These are phyloP conservation scores for Debaryomycetaceae sp. DNA, from an alignment of 1,139 yeast species.

Conservation along the genomic window DNA sequence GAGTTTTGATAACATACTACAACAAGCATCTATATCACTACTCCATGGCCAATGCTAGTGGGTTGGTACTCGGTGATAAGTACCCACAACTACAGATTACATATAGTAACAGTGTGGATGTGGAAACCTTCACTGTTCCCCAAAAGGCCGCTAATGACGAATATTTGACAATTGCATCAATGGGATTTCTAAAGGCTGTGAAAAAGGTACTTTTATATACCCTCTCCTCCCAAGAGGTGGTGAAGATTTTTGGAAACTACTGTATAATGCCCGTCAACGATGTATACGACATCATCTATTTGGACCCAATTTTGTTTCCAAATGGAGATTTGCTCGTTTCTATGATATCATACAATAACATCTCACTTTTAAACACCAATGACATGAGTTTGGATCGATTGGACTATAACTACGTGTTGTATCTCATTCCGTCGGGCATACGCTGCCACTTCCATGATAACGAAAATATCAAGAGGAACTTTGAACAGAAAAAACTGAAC, in stretches of 20 bases:
- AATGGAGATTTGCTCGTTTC: constrained; percentile 48
- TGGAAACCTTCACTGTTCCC: constrained; percentile 25
- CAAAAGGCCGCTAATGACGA: constrained; percentile 13
- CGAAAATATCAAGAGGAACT: constrained; percentile 34
- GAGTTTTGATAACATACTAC: constrained; percentile 53
- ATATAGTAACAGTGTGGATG: constrained; percentile 22
- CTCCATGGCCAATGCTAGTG: constrained; percentile 31
- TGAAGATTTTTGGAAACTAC: constrained; percentile 56
- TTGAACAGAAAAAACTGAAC: constrained; percentile 50
- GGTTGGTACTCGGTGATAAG: constrained; percentile 13
- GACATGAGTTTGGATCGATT: constrained; percentile 9
- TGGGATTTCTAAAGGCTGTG: constrained; percentile 60
- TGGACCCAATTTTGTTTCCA: constrained; percentile 55
- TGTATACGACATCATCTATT: constrained; percentile 30
- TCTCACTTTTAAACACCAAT: constrained; percentile 31
- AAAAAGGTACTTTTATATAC: constrained; percentile 51
- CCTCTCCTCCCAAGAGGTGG: constrained; percentile 35
- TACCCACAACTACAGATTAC: constrained; percentile 18
- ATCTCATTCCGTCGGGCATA: constrained; percentile 73
- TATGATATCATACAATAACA: constrained; percentile 19
- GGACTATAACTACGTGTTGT: constrained; percentile 45
- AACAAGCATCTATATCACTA: constrained; percentile 62
- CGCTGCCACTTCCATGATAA: constrained; percentile 59
- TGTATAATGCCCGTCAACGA: constrained; percentile 23
- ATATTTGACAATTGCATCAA: constrained; percentile 44